Conservation (phyloP, 306 rosid species). For the Glycine latifolia region DNA sequence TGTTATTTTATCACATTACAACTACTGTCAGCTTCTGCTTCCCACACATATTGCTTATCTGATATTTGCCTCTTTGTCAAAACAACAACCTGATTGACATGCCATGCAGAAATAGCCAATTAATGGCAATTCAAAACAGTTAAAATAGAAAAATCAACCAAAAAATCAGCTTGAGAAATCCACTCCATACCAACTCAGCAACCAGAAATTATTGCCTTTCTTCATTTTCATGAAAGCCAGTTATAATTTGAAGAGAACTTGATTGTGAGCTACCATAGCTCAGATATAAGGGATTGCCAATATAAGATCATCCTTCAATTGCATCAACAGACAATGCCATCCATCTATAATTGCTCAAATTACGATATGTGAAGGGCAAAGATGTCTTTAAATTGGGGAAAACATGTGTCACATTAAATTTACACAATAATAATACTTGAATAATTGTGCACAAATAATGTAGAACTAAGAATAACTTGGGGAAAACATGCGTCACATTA, state of each 20-base stretch:
- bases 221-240: conserved; percentile 23
- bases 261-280: conserved; percentile 12
- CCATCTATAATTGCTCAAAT: conserved; percentile 35
- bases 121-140: conserved; percentile 26
- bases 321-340: conserved; percentile 28
- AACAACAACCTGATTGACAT: conserved; percentile 75
- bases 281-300: conserved; percentile 26
- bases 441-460: not conserved
- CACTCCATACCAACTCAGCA: conserved; percentile 75
- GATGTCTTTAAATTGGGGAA: conserved; percentile 4
- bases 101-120: conserved; percentile 46
- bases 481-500: too few relatives aligned
- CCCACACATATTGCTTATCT: conserved; percentile 93
- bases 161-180: conserved; percentile 20
- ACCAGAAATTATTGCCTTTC: conserved; percentile 70
- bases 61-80: conserved; percentile 96
- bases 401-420: conserved; percentile 25
- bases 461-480: not conserved
- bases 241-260: conserved; percentile 31
- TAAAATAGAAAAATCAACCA: conserved; percentile 12
- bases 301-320: conserved; percentile 22
- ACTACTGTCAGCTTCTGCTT: conserved; percentile 87
- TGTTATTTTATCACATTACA: conserved; percentile 88
- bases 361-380: conserved; percentile 6
- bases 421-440: not conserved